Evolutionary conservation across 129 eudicot genomes (phyloP).

Genomic region (Helichrysum umbraculigerum): DNA sequence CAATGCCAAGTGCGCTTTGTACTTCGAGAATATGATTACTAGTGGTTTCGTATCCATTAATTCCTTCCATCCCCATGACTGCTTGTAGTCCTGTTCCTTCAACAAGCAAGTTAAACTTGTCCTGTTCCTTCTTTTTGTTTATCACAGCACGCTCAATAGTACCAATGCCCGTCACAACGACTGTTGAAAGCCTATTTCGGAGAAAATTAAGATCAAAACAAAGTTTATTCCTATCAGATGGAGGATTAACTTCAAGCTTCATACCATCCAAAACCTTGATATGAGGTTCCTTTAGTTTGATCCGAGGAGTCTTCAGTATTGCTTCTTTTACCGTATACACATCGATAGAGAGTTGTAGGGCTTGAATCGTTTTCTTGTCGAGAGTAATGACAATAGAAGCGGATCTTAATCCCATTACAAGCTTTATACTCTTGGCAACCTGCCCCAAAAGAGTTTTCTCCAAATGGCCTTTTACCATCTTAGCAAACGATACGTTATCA

Average conservation of each 20-base stretch:
- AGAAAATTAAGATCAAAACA: slow-evolving; percentile 66
- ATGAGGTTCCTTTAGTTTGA: slow-evolving; percentile 54
- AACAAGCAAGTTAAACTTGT: slow-evolving; percentile 53
- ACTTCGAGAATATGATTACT: slow-evolving; percentile 83
- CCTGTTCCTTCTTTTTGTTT: slow-evolving; percentile 38
- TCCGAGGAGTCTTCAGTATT: slow-evolving; percentile 50
- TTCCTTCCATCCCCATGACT: slow-evolving; percentile 86
- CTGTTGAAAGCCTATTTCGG: slow-evolving; percentile 59
- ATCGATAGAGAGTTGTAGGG: slow-evolving; percentile 52
- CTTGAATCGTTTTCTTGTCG: slow-evolving; percentile 63
- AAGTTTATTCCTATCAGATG: slow-evolving; percentile 51
- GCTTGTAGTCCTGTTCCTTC: slow-evolving; percentile 88
- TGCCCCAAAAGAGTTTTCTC: slow-evolving; percentile 82
- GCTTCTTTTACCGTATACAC: slow-evolving; percentile 65
- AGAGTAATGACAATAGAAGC: slow-evolving; percentile 68
- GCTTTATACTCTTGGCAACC: slow-evolving; percentile 89
- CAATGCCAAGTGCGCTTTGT: slow-evolving; percentile 71
- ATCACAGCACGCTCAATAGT: slow-evolving; percentile 74
- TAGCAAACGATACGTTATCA: slow-evolving; percentile 43
- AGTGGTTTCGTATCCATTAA: slow-evolving; percentile 57
- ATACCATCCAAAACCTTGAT: slow-evolving; percentile 57
- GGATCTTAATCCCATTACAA: slow-evolving; percentile 58
- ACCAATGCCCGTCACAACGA: slow-evolving; percentile 78
- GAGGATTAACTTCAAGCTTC: slow-evolving; percentile 56
- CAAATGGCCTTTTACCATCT: slow-evolving; percentile 67